Conservation (phyloP, 2,329 filamentous ascomycete species). For the Aspergillus novoparasiticus region DNA sequence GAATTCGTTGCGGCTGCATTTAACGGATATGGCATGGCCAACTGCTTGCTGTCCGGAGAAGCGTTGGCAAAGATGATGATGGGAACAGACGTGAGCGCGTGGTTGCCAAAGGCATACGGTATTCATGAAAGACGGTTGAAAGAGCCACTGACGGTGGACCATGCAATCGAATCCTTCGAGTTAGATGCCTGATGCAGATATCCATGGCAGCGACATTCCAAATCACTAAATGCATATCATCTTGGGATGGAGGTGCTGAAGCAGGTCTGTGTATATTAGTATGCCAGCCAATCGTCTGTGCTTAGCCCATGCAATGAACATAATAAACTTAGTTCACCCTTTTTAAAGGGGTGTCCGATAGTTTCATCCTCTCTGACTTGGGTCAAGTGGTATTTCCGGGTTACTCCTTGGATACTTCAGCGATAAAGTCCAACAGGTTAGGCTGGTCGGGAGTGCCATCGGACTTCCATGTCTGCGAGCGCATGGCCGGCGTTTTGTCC, state of each 20-base stretch:
- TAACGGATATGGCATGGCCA: slow-evolving; percentile 69
- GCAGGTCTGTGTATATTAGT: background rate
- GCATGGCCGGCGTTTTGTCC: slow-evolving; percentile 15
- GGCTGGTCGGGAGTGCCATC: slow-evolving; percentile 7
- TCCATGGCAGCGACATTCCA: background rate
- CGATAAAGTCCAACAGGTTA: slow-evolving; percentile 32
- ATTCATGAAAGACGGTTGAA: slow-evolving; percentile 8
- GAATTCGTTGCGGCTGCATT: slow-evolving; percentile 63
- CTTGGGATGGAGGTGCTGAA: background rate
- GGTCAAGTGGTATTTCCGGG: background rate
- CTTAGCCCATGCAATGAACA: background rate
- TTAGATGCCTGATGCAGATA: background rate
- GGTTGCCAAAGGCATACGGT: slow-evolving; percentile 8
- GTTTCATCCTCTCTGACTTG: background rate
- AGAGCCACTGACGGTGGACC: slow-evolving; percentile 1
- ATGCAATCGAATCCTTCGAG: slow-evolving; percentile 5
- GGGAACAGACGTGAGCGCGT: slow-evolving; percentile 10
- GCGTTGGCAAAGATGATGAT: slow-evolving; percentile 33
- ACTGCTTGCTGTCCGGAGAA: slow-evolving; percentile 44
- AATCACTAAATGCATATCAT: background rate
- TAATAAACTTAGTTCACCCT: background rate
- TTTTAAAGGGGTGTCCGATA: background rate
- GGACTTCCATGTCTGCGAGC: slow-evolving; percentile 28
- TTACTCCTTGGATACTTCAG: slow-evolving; percentile 17
- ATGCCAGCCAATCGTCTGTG: background rate